Evolutionary conservation across 176 grass and related monocot species (phyloP).

Genomic region (Avena insularis): DNA sequence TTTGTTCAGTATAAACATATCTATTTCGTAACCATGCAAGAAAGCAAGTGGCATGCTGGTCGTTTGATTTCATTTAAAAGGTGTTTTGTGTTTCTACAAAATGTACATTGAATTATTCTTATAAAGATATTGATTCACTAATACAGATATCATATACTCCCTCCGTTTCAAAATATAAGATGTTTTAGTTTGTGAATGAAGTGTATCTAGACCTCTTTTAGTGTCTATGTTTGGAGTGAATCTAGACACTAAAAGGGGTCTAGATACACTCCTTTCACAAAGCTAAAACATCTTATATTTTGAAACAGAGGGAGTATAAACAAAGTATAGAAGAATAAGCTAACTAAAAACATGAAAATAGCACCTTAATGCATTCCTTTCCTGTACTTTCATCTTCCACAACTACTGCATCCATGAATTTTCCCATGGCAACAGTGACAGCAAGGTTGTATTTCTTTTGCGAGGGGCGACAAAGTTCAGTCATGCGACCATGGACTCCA

Average conservation of each 20-base stretch:
- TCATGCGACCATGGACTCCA: constrained; percentile 99
- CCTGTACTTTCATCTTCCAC: constrained; percentile 97
- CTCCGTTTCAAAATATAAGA: no score
- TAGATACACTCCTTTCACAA: no score
- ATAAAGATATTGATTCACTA: background rate
- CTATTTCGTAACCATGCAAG: constrained; percentile 22
- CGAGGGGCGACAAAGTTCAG: constrained; percentile 91
- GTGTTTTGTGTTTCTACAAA: constrained; percentile 16
- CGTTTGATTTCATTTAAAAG: constrained; percentile 29
- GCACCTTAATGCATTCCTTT: constrained; percentile 99
- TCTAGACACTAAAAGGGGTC: no score
- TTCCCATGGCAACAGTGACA: constrained; percentile 99
- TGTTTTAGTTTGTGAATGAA: no score
- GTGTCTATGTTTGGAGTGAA: no score
- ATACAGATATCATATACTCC: background rate
- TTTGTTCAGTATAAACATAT: background rate
- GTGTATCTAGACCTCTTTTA: no score
- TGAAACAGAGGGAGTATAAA: background rate
- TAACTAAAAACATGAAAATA: constrained; percentile 31
- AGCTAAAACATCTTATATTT: no score
- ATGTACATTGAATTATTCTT: background rate
- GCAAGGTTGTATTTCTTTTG: constrained; percentile 99
- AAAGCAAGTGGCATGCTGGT: background rate
- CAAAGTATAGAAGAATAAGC: constrained; percentile 4
- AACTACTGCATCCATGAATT: constrained; percentile 97